These are phyloP conservation scores for Medicago ruthenica DNA, from an alignment of 306 rosid genomes.

Conservation along the genomic window DNA sequence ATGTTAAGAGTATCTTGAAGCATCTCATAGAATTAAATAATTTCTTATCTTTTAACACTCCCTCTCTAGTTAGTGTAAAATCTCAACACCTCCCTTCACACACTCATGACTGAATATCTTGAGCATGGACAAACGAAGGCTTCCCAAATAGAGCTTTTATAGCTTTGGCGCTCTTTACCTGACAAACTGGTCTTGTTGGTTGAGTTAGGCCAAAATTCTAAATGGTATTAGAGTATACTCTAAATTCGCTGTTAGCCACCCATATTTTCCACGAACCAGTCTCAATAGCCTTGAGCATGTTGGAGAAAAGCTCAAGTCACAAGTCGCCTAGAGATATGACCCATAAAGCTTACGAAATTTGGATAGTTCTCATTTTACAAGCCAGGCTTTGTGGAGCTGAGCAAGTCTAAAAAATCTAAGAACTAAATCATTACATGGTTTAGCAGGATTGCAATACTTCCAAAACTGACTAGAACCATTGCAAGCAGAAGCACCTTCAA, in stretches of 20 bases:
- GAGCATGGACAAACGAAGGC: background rate
- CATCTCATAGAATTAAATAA: background rate
- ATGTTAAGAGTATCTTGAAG: background rate
- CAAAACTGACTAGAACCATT: background rate
- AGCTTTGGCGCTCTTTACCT: background rate
- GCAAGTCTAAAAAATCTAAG: background rate
- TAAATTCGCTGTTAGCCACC: background rate
- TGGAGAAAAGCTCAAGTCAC: background rate
- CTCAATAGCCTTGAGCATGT: background rate
- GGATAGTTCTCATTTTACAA: background rate
- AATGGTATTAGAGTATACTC: background rate
- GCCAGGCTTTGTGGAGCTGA: background rate
- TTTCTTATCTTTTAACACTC: background rate
- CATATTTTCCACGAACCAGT: background rate
- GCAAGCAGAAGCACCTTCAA: constrained; percentile 28
- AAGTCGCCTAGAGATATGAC: background rate
- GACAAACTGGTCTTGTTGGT: background rate
- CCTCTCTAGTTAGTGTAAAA: background rate
- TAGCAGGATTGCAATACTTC: background rate
- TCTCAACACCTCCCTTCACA: background rate
- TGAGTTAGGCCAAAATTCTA: background rate
- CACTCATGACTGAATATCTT: background rate
- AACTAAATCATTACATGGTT: background rate
- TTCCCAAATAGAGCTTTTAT: background rate
- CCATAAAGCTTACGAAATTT: background rate